Percentiles rank a stretch among this genome's conserved stretches.
These are phyloP conservation scores for Fusarium sp. DNA, from an alignment of 2,329 filamentous ascomycete genomes.

Conservation along the genomic window DNA sequence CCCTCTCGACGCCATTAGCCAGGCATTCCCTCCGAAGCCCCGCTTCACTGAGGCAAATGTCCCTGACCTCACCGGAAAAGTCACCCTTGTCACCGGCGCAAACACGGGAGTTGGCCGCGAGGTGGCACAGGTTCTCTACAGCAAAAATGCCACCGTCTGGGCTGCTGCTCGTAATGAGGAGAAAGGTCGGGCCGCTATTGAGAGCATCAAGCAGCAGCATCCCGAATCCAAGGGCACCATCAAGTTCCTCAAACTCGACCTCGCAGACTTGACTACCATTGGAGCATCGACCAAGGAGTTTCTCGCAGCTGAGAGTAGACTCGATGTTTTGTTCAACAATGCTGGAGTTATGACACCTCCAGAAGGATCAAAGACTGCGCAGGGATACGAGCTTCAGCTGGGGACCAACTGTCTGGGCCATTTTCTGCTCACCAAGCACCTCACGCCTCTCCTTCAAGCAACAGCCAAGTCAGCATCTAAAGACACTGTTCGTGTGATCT, in stretches of 20 bases:
- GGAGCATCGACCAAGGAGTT: conserved; percentile 48
- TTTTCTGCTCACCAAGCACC: conserved; percentile 55
- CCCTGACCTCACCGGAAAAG: conserved; percentile 61
- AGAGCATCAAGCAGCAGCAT: conserved; percentile 52
- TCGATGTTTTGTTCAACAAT: conserved; percentile 59
- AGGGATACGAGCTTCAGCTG: conserved; percentile 57
- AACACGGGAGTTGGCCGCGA: conserved; percentile 62
- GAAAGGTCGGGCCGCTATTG: conserved; percentile 60
- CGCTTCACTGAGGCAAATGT: conserved; percentile 67
- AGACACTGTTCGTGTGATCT: conserved; percentile 46
- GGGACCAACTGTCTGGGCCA: conserved; percentile 55
- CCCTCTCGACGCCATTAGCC: conserved; percentile 30
- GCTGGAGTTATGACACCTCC: conserved; percentile 58
- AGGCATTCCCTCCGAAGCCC: conserved; percentile 42
- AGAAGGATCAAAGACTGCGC: conserved; percentile 53
- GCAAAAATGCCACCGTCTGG: conserved; percentile 65
- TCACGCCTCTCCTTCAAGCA: conserved; percentile 52
- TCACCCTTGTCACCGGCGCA: conserved; percentile 64
- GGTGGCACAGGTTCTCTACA: conserved; percentile 64
- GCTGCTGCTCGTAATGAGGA: conserved; percentile 60
- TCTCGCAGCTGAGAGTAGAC: conserved; percentile 44
- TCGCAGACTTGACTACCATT: conserved; percentile 53
- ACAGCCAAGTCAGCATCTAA: conserved; percentile 50
- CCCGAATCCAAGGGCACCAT: conserved; percentile 55
- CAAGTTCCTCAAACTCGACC: conserved; percentile 59